A percentile compares a stretch with the other conserved stretches of the same genome.
These are phyloP conservation scores for Jatropha multifida DNA, from an alignment of 441 rosid species.

Conservation along the genomic window DNA sequence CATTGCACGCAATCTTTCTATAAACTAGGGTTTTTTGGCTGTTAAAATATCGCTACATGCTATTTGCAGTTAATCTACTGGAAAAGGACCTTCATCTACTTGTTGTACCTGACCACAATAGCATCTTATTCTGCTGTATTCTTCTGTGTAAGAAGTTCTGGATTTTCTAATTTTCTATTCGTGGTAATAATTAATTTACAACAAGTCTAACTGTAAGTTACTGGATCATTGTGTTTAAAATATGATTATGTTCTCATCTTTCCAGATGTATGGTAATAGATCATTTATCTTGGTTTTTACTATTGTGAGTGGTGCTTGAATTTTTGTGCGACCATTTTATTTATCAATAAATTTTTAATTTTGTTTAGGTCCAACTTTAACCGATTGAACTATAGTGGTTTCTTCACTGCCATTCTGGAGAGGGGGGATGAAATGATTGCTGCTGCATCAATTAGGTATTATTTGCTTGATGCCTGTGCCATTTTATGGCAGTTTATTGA, in stretches of 20 bases:
- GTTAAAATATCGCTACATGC: background rate
- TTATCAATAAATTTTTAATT: constrained; percentile 16
- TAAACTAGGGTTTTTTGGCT: background rate
- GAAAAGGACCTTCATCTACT: constrained; percentile 7
- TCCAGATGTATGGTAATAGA: background rate
- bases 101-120: background rate
- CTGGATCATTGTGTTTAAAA: background rate
- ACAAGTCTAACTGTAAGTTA: background rate
- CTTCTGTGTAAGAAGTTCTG: background rate
- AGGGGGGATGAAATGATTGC: constrained; percentile 77
- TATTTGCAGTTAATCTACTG: background rate
- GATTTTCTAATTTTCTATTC: background rate
- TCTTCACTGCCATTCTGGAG: constrained; percentile 78
- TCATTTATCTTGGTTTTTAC: background rate
- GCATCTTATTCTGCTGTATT: constrained; percentile 6
- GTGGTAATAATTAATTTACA: background rate
- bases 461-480: constrained; percentile 11
- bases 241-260: background rate
- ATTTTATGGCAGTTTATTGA: constrained; percentile 10
- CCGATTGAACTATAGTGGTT: constrained; percentile 69
- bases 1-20: background rate
- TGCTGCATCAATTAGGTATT: constrained; percentile 91
- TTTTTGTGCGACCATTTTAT: constrained; percentile 1
- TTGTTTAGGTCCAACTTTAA: constrained; percentile 78
- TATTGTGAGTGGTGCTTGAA: background rate